Conservation (phyloP, 2,329 filamentous ascomycete species). For the Arthrocladium fulminans region DNA sequence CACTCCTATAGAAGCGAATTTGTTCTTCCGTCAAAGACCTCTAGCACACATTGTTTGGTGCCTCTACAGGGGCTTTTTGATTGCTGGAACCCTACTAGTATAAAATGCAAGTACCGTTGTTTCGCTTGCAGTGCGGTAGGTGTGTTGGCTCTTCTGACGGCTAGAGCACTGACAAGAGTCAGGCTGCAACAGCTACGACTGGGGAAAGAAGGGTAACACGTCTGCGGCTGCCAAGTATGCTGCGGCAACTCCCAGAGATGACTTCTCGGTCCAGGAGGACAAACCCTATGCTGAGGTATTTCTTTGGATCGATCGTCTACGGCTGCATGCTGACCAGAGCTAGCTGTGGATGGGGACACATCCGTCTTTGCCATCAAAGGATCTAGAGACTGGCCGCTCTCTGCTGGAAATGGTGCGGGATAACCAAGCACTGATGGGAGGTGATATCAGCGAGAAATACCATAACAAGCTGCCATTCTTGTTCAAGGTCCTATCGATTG, state of each 20-base stretch:
- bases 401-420: constrained; percentile 81
- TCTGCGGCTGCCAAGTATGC: constrained; percentile 88
- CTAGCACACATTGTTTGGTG: no score
- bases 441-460: constrained; percentile 64
- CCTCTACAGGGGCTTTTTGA: no score
- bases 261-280: constrained; percentile 69
- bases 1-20: background rate
- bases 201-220: constrained; percentile 81
- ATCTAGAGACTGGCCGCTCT: constrained; percentile 71
- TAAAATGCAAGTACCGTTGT: constrained; percentile 66
- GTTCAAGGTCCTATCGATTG: constrained; percentile 94
- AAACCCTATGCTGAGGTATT: constrained; percentile 88
- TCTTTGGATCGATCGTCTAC: constrained; percentile 6
- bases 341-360: constrained; percentile 99
- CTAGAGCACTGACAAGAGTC: constrained; percentile 20
- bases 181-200: constrained; percentile 98
- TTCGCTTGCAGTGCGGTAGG: constrained; percentile 61
- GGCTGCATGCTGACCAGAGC: background rate
- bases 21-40: no score
- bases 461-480: constrained; percentile 82
- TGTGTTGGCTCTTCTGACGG: constrained; percentile 4
- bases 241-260: constrained; percentile 66
- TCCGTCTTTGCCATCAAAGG: constrained; percentile 87
- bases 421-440: constrained; percentile 72
- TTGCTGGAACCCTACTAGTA: background rate